Evolutionary conservation across 2,329 filamentous ascomycete species (phyloP).

Genomic region (Aspergillus jensenii): DNA sequence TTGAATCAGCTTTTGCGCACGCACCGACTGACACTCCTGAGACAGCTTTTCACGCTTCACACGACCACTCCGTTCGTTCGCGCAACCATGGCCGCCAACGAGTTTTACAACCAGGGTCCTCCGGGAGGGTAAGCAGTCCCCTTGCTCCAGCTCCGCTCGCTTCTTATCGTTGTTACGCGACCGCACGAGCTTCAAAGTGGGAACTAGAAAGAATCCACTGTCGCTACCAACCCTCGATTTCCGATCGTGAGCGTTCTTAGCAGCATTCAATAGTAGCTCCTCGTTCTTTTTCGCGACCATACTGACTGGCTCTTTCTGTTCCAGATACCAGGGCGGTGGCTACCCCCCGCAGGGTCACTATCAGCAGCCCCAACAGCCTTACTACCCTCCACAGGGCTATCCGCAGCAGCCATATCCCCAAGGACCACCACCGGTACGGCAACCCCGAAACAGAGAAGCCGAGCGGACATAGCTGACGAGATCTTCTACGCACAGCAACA

Average conservation of each 20-base stretch:
- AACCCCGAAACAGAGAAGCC: background rate
- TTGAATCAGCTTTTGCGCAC: background rate
- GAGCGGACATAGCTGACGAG: background rate
- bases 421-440: constrained; percentile 26
- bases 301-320: background rate
- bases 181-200: background rate
- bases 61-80: background rate
- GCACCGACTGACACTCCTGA: background rate
- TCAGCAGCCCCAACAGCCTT: constrained; percentile 36
- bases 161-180: background rate
- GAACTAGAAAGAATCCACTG: background rate
- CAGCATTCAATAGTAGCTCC: background rate
- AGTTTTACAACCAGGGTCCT: constrained; percentile 25
- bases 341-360: constrained; percentile 27
- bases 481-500: constrained; percentile 13
- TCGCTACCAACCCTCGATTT: background rate
- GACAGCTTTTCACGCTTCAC: background rate
- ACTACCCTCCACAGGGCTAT: constrained; percentile 28
- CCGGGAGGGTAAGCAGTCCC: constrained; percentile 37
- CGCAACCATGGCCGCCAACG: constrained; percentile 20
- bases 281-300: background rate
- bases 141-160: background rate
- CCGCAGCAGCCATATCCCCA: constrained; percentile 23
- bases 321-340: background rate
- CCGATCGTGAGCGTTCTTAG: background rate